Base-by-base conservation (phyloP, 31 red algal species). In the Porphyra umbilicalis region DNA sequence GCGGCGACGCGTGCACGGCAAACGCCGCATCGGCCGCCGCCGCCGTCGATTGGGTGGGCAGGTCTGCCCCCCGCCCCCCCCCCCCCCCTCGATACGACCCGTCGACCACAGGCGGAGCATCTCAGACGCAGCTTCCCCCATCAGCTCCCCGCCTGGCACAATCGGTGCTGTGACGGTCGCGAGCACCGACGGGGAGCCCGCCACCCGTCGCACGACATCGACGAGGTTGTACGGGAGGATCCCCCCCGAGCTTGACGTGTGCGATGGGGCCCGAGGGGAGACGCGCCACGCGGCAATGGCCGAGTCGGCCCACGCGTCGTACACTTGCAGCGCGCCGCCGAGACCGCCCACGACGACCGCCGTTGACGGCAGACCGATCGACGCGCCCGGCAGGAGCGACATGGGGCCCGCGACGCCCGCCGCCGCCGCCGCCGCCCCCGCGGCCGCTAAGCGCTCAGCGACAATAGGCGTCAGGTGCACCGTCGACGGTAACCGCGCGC, bases 261-360 rank as follows among this genome's bases (percentile, higher is more conserved):
- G 57, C 20, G 30, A 18, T 35, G 75, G 34, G 30, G 85, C 85
- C 38, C 79, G 78, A 4, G 82, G 82, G 10, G 80, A 38, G 75
- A 88, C 80, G 29, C 79, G 38, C 36, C 77, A 35, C 18, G 85
- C 85, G 35, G 33, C 76, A 29, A 93, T 46, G 42, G 88, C 85
- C 81, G 85, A 35, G n/a, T 86, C 90, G 33, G 37, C 68, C 40
- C 79, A 82, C 14, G 88, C 76, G 71, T 93, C 86, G 74, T 82
- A 93, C 16, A 84, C 33, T 44, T 93, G 90, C 38, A 87, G 39
- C 38, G 82, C 57, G 16, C 78, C 35, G 31, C 82, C 90, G 46
- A 57, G 87, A 29, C 90, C 90, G 34, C 75, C 75, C 1, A 93
- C 35, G 33, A 84, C 40, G 1, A 88, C 77, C 57, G 57, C 25